Base-by-base conservation (phyloP, 306 rosid species). In the Carpinus viminea region DNA sequence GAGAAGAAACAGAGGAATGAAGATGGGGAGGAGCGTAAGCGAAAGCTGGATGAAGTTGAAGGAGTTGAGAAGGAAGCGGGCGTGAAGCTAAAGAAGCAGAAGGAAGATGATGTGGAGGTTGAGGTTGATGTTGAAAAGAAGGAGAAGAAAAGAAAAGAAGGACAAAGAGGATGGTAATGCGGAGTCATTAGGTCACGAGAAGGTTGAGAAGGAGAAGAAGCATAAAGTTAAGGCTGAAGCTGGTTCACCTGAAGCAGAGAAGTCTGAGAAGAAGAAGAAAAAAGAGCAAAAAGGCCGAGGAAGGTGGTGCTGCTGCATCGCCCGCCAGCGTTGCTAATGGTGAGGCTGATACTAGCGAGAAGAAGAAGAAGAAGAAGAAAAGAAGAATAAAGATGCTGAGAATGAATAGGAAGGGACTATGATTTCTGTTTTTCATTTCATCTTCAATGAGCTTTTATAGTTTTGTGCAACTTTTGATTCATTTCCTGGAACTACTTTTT, bases 211-310 rank as follows among this genome's bases (percentile, higher is more conserved):
- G 72, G 77, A 77, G 80, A 86, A 79, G 83, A 70, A 80, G 56
- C 68, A 71, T 53, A 76, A 79, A 72, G 88, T 83, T 60, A 79
- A 87, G 64, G 77, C 4, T 3, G 91, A 87, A 54, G 87, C 76
- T 24, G 86, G 48, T 54, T 85, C 87, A 1, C 89, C 90, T 0
- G 87, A 75, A 57, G 7, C 76, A 52, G 91, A 81, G 52, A 91
- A 89, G 84, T 85, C 90, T 8, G 96, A 91, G 88, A 88, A 91
- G 89, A 89, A 90, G 79, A 91, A 89, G 82, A 89, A 87, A 87
- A 41, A 41, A 41, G 43, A 86, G 83, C 47, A 93, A 93, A 55
- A 89, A 80, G 1, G 80, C 83, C 2, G 87, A 88, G 75, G 86
- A 81, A 47, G 71, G 24, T 61, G 81, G 72, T 54, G 55, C 70